Conservation (phyloP, 2,329 filamentous ascomycete species). For the Microsporum ferrugineum region DNA sequence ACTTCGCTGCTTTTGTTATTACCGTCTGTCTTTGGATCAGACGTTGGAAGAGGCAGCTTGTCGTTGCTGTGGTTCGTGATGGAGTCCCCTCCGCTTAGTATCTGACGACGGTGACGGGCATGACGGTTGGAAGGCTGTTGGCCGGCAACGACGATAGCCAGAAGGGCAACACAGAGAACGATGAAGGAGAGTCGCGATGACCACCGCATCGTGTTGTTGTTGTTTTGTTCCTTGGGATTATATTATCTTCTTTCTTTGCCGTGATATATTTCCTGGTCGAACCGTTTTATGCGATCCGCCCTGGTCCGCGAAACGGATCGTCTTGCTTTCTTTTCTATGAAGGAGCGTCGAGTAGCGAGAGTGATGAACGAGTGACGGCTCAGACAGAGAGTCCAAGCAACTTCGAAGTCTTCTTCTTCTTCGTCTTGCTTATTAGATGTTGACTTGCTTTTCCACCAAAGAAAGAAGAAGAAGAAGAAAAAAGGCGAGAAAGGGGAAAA, state of each 20-base stretch:
- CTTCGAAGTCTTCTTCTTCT: not conserved
- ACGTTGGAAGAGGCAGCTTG: not conserved
- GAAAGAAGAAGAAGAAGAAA: not conserved
- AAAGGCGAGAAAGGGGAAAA: not conserved
- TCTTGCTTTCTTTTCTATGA: not conserved
- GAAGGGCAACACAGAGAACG: slow-evolving; percentile 11
- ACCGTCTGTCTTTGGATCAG: not conserved
- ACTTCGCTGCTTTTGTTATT: not conserved
- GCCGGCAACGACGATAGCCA: slow-evolving; percentile 10
- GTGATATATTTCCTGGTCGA: not conserved
- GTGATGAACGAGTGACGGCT: not conserved
- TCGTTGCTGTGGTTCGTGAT: not conserved
- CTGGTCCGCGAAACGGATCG: not conserved
- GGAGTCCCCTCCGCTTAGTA: not conserved
- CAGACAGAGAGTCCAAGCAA: not conserved
- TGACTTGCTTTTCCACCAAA: not conserved
- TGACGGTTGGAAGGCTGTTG: not conserved
- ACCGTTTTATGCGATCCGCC: not conserved
- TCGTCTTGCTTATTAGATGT: not conserved
- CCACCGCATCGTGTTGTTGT: slow-evolving; percentile 13
- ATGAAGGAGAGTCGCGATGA: slow-evolving; percentile 13
- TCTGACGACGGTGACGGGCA: slow-evolving; percentile 1
- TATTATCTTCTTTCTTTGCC: not conserved
- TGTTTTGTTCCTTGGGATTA: not conserved
- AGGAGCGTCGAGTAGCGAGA: not conserved